A percentile compares a stretch with the other conserved stretches of the same genome.
Conservation (phyloP, 1,139 yeast species). For the Candida sojae region DNA sequence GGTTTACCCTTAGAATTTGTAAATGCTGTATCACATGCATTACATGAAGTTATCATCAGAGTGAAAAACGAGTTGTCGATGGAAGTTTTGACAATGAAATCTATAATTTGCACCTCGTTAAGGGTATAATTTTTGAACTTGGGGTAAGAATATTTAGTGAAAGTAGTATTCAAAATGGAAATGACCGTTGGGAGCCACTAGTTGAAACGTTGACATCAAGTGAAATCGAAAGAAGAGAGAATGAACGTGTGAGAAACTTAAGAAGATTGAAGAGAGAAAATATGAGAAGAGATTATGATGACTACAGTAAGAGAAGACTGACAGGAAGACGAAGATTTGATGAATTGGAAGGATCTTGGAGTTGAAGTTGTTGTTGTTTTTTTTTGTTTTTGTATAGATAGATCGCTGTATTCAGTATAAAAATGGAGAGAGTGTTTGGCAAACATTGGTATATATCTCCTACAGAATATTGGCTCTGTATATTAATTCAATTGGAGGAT, state of each 20-base stretch:
- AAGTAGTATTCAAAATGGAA: slow-evolving; percentile 46
- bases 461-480: too few species aligned
- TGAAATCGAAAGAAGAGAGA: slow-evolving; percentile 93
- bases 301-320: slow-evolving; percentile 45
- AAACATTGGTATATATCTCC: too few species aligned
- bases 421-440: too few species aligned
- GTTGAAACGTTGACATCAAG: slow-evolving; percentile 85
- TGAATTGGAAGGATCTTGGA: slow-evolving; percentile 48
- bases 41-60: slow-evolving; percentile 77
- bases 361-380: neutral
- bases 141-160: slow-evolving; percentile 49
- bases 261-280: slow-evolving; percentile 92
- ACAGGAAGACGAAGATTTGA: slow-evolving; percentile 54
- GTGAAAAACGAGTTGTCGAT: slow-evolving; percentile 86
- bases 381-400: neutral
- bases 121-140: slow-evolving; percentile 47
- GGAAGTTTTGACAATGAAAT: slow-evolving; percentile 59
- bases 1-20: slow-evolving; percentile 84
- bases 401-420: too few species aligned
- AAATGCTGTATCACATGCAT: slow-evolving; percentile 86
- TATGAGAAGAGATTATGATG: slow-evolving; percentile 58
- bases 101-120: slow-evolving; percentile 45
- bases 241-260: slow-evolving; percentile 89
- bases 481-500: too few species aligned
- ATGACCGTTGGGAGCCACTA: slow-evolving; percentile 84